Evolutionary conservation across 208 protist genomes (phyloP).

Genomic region (Wallacemonas rigidus): DNA sequence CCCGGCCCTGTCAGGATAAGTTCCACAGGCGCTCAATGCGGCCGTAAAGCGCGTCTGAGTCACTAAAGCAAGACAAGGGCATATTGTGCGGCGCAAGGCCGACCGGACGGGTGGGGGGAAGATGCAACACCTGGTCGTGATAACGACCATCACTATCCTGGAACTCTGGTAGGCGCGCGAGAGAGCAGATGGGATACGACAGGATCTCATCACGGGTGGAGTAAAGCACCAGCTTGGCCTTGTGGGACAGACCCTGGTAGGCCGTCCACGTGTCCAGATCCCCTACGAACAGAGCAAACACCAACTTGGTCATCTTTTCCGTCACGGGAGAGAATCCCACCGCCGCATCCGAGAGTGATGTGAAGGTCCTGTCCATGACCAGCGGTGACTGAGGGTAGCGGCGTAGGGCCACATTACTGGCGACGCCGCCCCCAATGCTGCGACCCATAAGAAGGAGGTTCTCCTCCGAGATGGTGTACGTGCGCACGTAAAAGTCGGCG

Average conservation of each 20-base stretch:
- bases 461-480: constrained; percentile 34
- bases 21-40: constrained; percentile 11
- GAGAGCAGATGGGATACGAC: constrained; percentile 39
- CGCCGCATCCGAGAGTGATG: constrained; percentile 70
- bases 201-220: constrained; percentile 75
- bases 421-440: constrained; percentile 79
- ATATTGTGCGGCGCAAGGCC: constrained; percentile 33
- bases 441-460: constrained; percentile 77
- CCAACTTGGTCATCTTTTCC: constrained; percentile 31
- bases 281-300: constrained; percentile 50
- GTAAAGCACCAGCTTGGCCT: constrained; percentile 72
- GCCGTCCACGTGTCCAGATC: constrained; percentile 54
- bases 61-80: constrained; percentile 25
- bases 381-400: constrained; percentile 35
- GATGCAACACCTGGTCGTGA: constrained; percentile 36
- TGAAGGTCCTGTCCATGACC: constrained; percentile 81
- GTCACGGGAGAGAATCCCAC: constrained; percentile 61
- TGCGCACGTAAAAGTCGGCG: constrained; percentile 30
- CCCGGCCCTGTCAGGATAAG: neutral
- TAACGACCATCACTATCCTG: constrained; percentile 22
- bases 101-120: constrained; percentile 22
- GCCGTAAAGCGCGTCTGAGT: constrained; percentile 3
- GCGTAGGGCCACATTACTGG: constrained; percentile 44
- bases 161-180: constrained; percentile 50
- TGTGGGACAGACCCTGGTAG: constrained; percentile 37